Base-by-base conservation (phyloP, 805 yeast genomes). In the Lipomyces starkeyi region DNA sequence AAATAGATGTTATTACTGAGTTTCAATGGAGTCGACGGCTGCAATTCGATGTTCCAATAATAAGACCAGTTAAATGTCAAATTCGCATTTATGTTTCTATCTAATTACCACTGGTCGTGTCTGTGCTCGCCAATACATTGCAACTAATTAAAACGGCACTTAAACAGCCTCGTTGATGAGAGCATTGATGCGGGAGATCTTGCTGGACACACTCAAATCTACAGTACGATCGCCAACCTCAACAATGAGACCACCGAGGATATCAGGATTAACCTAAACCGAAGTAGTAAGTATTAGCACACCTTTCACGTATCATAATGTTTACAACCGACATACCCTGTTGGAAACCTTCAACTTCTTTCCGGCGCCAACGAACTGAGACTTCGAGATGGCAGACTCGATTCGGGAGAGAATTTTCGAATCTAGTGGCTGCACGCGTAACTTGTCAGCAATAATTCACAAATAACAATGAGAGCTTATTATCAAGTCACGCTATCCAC, bases 191-290 rank as follows among this genome's bases (percentile, higher is more conserved):
- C 87, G 92, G 80, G 91, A 84, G 79, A 95, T 87, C 86, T 90
- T 93, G 78, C 91, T 81, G 69, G 93, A 85, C 74, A 95, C 87
- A 68, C 97, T 89, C 80, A 94, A 86, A 83, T 95, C 99, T 76
- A 93, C 97, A 72, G 98, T 93, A 82, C 90, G 91, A 84, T 94
- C 99, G 78, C 94, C 97, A 76, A 95, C 91, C 83, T 93, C 97
- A 69, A 95, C 97, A 75, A 95, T 83, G 80, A 95, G 87, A 77
- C 99, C 99, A 78, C 99, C 99, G 80, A 91, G 85, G 79, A 95
- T 91, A 73, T 90, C 95, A 73, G 97, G 91, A 83, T 92, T 88
- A 71, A 94, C 66, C 71, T 68, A 17, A 17, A 7, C 29, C 34
- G 25, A 62, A 7, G 7, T 22, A 34, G 4, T 32, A 34, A 34